Conservation (phyloP, 2,329 filamentous ascomycete genomes). For the Chrysoporthe puriensis region DNA sequence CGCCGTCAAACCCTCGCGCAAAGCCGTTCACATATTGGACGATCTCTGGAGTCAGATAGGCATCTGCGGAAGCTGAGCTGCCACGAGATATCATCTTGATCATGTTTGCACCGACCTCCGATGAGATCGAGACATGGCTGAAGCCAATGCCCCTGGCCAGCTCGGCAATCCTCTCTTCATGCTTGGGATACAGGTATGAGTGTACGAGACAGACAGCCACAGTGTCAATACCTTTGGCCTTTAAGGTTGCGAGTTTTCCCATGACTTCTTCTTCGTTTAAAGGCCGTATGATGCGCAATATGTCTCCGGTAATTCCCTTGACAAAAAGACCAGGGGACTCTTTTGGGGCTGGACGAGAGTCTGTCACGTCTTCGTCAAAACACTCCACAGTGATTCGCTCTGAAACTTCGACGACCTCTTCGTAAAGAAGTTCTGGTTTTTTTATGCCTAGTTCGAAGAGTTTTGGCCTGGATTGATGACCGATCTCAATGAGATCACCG, state of each 20-base stretch:
- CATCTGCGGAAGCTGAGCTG: slow-evolving; percentile 74
- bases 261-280: slow-evolving; percentile 56
- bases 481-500: slow-evolving; percentile 27
- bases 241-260: slow-evolving; percentile 60
- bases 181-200: slow-evolving; percentile 70
- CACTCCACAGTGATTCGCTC: slow-evolving; percentile 30
- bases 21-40: slow-evolving; percentile 72
- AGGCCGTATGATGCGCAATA: slow-evolving; percentile 63
- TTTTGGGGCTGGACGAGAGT: slow-evolving; percentile 16
- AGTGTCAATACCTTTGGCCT: slow-evolving; percentile 62
- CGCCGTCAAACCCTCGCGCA: slow-evolving; percentile 66
- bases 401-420: slow-evolving; percentile 29
- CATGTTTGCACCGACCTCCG: slow-evolving; percentile 70
- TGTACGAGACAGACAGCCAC: slow-evolving; percentile 74
- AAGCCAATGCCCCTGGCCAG: slow-evolving; percentile 70
- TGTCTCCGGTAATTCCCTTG: slow-evolving; percentile 66
- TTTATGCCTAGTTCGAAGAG: slow-evolving; percentile 25
- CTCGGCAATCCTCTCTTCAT: slow-evolving; percentile 65
- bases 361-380: slow-evolving; percentile 19
- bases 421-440: slow-evolving; percentile 26
- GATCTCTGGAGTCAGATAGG: slow-evolving; percentile 73
- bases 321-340: slow-evolving; percentile 46
- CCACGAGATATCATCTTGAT: slow-evolving; percentile 73
- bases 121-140: slow-evolving; percentile 67
- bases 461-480: slow-evolving; percentile 29